phyloP scores from a whole-genome alignment of 371 early-diverging fungal species.

The Coemansia sp. region DNA sequence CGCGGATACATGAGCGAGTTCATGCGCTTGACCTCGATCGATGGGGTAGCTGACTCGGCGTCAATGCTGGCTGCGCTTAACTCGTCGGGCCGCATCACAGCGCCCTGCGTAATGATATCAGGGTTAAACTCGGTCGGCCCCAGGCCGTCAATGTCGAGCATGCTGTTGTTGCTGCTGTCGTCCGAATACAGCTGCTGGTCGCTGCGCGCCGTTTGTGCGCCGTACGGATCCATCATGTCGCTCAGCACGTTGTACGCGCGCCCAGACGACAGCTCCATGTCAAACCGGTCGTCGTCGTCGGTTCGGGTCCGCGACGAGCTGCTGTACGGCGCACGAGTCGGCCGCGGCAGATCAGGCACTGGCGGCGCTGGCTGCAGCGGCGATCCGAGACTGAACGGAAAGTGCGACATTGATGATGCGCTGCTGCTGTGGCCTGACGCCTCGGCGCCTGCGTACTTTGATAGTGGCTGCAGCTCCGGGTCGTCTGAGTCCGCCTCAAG shows the following conservation, averaged over 20 bases:
- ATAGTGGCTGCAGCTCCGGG: background rate
- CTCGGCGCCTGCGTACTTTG: background rate
- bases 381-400: constrained; percentile 20
- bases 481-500: constrained; percentile 21
- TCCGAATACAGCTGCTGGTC: constrained; percentile 40
- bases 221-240: constrained; percentile 47
- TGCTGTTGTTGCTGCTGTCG: constrained; percentile 33
- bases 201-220: constrained; percentile 16
- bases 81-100: background rate
- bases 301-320: background rate
- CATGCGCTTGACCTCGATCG: constrained; percentile 27
- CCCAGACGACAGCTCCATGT: constrained; percentile 30
- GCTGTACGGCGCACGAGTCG: constrained; percentile 6
- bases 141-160: constrained; percentile 31
- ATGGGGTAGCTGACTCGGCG: constrained; percentile 4
- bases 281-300: constrained; percentile 20
- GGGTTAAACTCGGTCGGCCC: constrained; percentile 28
- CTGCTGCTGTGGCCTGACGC: constrained; percentile 2
- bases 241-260: constrained; percentile 37
- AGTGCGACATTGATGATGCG: constrained; percentile 13
- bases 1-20: constrained; percentile 26
- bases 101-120: constrained; percentile 9
- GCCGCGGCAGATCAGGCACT: constrained; percentile 17
- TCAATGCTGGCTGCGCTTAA: background rate
- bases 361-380: constrained; percentile 27